phyloP scores from a whole-genome alignment of 306 rosid genomes.

The Dalbergia oliveri region DNA sequence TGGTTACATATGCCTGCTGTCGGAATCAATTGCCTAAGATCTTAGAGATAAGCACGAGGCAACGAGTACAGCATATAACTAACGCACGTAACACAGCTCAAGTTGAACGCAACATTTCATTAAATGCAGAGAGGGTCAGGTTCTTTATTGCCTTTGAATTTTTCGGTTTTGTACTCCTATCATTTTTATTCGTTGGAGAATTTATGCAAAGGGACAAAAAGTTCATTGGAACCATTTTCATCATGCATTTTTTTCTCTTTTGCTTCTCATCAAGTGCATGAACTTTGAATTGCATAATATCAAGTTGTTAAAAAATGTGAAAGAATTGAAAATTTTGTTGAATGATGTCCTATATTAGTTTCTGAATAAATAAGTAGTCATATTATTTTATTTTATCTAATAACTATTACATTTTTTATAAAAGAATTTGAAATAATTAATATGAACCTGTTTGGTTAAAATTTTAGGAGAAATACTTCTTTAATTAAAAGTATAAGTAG shows the following conservation, averaged over 20 bases:
- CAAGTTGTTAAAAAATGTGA: too few species aligned
- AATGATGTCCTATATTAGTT: too few species aligned
- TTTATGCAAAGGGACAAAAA: constrained; percentile 8
- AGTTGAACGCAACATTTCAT: background rate
- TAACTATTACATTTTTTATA: too few species aligned
- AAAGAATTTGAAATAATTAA: too few species aligned
- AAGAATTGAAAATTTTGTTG: too few species aligned
- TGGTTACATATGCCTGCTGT: constrained; percentile 25
- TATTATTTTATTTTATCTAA: too few species aligned
- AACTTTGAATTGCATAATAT: background rate
- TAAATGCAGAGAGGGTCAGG: background rate
- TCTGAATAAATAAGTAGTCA: too few species aligned
- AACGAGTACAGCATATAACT: background rate
- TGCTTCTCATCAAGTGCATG: background rate
- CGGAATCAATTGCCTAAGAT: background rate
- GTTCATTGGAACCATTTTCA: background rate
- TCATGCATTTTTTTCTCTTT: background rate
- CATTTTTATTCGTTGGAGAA: background rate
- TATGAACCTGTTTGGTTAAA: too few species aligned
- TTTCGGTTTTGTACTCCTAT: background rate
- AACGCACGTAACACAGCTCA: background rate
- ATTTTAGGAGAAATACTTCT: too few species aligned
- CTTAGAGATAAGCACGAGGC: background rate
- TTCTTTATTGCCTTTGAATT: background rate
- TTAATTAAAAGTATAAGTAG: too few species aligned